Conservation (phyloP, 805 yeast species). For the Hanseniaspora thailandica region DNA sequence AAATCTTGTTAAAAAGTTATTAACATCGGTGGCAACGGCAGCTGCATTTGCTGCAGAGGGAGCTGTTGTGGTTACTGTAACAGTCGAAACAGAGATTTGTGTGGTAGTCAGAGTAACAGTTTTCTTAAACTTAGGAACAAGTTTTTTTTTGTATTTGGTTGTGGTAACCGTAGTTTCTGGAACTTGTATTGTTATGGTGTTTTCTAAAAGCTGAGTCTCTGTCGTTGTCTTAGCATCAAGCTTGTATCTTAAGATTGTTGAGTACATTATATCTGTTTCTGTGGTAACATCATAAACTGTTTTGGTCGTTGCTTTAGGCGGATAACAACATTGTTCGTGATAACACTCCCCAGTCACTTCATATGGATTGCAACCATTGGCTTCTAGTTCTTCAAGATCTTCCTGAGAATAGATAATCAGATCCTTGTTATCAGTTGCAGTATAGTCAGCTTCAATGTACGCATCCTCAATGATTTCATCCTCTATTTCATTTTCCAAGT, state of each 20-base stretch:
- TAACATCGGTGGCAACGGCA: neutral
- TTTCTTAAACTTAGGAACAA: constrained; percentile 23
- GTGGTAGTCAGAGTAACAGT: constrained; percentile 20
- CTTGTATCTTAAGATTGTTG: constrained; percentile 19
- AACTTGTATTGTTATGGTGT: constrained; percentile 17
- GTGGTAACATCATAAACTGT: constrained; percentile 25
- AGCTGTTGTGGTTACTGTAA: constrained; percentile 17
- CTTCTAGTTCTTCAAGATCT: neutral
- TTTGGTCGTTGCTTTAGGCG: constrained; percentile 21
- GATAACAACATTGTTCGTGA: constrained; percentile 2
- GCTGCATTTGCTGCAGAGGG: constrained; percentile 18
- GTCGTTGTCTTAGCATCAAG: constrained; percentile 20
- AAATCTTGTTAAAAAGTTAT: neutral
- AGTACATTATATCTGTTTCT: constrained; percentile 19
- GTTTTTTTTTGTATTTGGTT: constrained; percentile 19
- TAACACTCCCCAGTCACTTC: constrained; percentile 5
- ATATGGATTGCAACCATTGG: constrained; percentile 4
- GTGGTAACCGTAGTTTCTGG: constrained; percentile 17
- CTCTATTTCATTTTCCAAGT: neutral
- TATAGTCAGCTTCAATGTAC: neutral
- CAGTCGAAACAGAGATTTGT: constrained; percentile 16
- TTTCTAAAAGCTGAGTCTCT: constrained; percentile 21
- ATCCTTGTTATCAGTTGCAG: neutral
- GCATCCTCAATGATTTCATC: constrained; percentile 1
- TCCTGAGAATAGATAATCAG: constrained; percentile 3